Evolutionary conservation across 2,329 filamentous ascomycete species (phyloP).

Genomic region (Didymella lethalis): DNA sequence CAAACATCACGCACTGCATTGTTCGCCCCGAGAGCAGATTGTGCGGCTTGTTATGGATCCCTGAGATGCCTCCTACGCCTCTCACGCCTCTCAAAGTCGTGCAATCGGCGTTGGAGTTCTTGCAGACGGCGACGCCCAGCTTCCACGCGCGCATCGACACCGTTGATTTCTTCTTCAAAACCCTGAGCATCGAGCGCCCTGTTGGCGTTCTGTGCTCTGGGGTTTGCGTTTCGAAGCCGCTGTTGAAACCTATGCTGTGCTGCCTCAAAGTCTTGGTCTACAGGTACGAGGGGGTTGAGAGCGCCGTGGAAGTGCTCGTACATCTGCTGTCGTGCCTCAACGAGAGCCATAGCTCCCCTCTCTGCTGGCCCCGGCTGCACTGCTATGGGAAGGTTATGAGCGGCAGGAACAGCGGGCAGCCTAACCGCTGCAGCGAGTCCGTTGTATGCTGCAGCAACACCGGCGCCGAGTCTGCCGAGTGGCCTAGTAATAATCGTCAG

Average conservation of each 20-base stretch:
- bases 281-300: not conserved
- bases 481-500: constrained; percentile 7
- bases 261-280: constrained; percentile 1
- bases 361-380: not conserved
- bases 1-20: not conserved
- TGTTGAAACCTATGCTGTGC: constrained; percentile 1
- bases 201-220: not conserved
- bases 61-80: not conserved
- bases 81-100: not conserved
- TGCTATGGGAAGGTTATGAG: not conserved
- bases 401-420: not conserved
- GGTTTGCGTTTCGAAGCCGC: constrained; percentile 4
- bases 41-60: not conserved
- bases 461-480: not conserved
- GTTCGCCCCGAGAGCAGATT: not conserved
- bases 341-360: not conserved
- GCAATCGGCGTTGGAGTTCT: not conserved
- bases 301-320: not conserved
- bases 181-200: not conserved
- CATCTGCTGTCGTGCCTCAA: not conserved
- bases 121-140: not conserved
- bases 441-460: constrained; percentile 4
- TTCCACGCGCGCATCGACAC: not conserved
- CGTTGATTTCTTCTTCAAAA: not conserved
- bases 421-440: constrained; percentile 1